Percentiles rank a stretch among this genome's conserved stretches.
Conservation (phyloP, 2,329 filamentous ascomycete genomes). For the Trichocomaceae sp. region DNA sequence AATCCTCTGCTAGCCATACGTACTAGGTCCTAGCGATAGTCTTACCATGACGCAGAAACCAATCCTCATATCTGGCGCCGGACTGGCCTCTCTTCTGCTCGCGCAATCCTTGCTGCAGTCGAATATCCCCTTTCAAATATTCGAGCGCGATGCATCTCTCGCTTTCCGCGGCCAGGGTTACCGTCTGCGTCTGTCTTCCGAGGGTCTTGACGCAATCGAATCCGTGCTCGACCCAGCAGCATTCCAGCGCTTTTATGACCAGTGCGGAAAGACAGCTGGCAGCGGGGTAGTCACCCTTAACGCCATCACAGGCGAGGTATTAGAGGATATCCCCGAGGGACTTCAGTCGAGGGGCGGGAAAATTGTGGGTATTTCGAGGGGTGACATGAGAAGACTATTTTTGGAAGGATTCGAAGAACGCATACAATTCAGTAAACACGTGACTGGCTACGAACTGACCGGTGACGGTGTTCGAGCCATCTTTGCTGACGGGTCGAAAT, state of each 20-base stretch:
- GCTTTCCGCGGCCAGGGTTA: slow-evolving; percentile 1
- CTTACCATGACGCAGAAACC: neutral
- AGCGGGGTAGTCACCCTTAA: neutral
- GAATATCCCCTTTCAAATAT: neutral
- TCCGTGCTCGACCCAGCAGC: neutral
- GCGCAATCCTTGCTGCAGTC: neutral
- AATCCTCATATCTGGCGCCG: neutral
- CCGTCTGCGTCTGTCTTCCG: neutral
- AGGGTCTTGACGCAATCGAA: slow-evolving; percentile 1
- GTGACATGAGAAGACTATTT: slow-evolving; percentile 1
- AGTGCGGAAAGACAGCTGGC: neutral
- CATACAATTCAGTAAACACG: neutral
- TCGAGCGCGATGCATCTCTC: slow-evolving; percentile 1
- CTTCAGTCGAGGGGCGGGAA: slow-evolving; percentile 3
- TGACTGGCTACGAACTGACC: neutral
- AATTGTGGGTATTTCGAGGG: slow-evolving; percentile 3
- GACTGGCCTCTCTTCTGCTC: neutral
- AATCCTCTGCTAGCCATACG: too few species aligned
- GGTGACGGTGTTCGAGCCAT: neutral
- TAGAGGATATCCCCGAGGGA: neutral
- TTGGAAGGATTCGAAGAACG: neutral
- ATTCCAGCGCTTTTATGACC: neutral
- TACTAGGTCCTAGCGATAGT: too few species aligned
- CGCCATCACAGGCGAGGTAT: neutral
- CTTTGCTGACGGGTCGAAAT: neutral